Evolutionary conservation across 2,329 filamentous ascomycete genomes (phyloP).

Genomic region (Sporothrix inflata): DNA sequence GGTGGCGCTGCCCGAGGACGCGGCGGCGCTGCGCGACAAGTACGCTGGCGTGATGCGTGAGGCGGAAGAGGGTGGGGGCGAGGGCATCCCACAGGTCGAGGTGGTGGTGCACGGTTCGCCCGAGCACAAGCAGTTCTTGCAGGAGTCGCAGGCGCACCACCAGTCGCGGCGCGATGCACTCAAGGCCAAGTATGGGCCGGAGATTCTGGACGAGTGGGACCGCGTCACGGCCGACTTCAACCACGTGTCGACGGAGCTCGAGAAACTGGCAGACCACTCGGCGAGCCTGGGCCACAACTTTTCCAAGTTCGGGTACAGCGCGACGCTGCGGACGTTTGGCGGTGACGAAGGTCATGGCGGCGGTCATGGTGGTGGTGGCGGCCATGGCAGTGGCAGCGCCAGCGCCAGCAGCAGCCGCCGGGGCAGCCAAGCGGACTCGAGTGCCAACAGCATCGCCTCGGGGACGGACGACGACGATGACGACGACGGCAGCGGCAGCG

Average conservation of each 20-base stretch:
- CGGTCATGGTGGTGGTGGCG: neutral
- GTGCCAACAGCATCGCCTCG: constrained; percentile 27
- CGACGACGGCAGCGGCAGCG: constrained; percentile 28
- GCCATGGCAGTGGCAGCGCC: neutral
- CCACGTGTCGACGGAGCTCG: constrained; percentile 55
- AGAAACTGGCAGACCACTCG: constrained; percentile 54
- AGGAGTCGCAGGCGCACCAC: constrained; percentile 57
- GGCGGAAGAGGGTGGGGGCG: constrained; percentile 19
- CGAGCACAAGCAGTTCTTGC: constrained; percentile 52
- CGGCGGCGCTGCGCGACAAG: constrained; percentile 50
- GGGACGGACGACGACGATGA: constrained; percentile 30
- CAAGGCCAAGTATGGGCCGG: constrained; percentile 51
- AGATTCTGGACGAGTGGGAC: constrained; percentile 59
- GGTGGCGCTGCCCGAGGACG: constrained; percentile 60
- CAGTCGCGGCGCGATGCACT: constrained; percentile 51
- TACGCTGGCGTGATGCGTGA: constrained; percentile 41
- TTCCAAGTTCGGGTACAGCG: constrained; percentile 64
- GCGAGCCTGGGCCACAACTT: constrained; percentile 61
- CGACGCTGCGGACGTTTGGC: constrained; percentile 55
- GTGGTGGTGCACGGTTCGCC: constrained; percentile 61
- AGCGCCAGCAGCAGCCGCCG: constrained; percentile 21
- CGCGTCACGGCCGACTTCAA: constrained; percentile 57
- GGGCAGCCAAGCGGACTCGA: constrained; percentile 9
- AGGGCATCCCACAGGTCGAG: constrained; percentile 50
- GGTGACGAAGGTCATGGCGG: constrained; percentile 32